Percentiles rank a stretch among this genome's conserved stretches.
Conservation (phyloP, 2,329 filamentous ascomycete species). For the Phaeosphaeriaceae sp. region DNA sequence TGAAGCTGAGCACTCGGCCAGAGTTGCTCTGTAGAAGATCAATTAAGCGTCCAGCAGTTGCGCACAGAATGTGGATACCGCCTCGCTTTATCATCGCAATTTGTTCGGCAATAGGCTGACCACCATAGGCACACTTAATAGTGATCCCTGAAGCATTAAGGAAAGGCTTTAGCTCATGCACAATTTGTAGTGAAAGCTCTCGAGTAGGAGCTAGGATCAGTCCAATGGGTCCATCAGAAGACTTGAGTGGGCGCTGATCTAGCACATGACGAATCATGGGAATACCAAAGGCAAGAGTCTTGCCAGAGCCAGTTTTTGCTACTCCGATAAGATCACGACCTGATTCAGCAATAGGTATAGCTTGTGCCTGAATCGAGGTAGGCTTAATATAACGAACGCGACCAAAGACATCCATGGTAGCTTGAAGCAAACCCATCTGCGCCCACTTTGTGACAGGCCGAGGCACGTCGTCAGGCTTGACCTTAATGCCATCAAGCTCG, state of each 20-base stretch:
- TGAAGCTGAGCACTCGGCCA: conserved; percentile 90
- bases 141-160: conserved; percentile 83
- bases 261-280: conserved; percentile 99
- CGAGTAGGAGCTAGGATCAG: conserved; percentile 93
- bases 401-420: conserved; percentile 84
- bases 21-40: conserved; percentile 92
- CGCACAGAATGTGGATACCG: conserved; percentile 86
- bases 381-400: conserved; percentile 84
- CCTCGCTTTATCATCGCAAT: conserved; percentile 96
- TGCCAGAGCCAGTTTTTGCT: conserved; percentile 96
- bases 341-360: conserved; percentile 93
- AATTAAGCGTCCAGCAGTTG: conserved; percentile 93
- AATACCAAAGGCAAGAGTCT: conserved; percentile 92
- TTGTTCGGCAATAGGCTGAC: conserved; percentile 94
- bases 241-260: conserved; percentile 82
- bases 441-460: conserved; percentile 97
- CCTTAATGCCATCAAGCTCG: conserved; percentile 94
- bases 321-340: conserved; percentile 95
- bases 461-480: conserved; percentile 75
- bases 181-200: conserved; percentile 92
- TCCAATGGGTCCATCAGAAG: conserved; percentile 84
- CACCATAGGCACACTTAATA: conserved; percentile 91
- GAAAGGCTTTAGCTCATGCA: conserved; percentile 93
- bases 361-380: conserved; percentile 94
- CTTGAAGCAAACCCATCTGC: conserved; percentile 87